These are phyloP conservation scores for Torulaspora indica DNA, from an alignment of 805 yeast genomes.

Conservation along the genomic window DNA sequence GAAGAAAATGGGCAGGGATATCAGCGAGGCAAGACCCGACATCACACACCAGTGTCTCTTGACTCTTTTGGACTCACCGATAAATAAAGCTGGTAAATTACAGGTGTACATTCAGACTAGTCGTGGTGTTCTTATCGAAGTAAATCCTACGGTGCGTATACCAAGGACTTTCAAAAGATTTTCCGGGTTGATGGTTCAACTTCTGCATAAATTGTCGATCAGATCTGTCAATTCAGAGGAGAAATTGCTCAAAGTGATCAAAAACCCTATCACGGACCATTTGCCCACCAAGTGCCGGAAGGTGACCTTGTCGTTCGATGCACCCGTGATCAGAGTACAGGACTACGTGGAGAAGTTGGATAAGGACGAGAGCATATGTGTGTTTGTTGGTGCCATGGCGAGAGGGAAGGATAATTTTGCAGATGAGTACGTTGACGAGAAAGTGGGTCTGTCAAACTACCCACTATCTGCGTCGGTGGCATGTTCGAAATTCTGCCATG, in stretches of 20 bases:
- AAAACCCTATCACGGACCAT: constrained; percentile 96
- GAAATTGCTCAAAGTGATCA: constrained; percentile 85
- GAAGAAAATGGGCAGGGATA: constrained; percentile 94
- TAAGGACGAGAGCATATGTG: constrained; percentile 91
- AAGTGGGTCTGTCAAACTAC: constrained; percentile 90
- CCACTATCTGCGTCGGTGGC: constrained; percentile 97
- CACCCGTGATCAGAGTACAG: constrained; percentile 80
- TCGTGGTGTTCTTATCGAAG: constrained; percentile 89
- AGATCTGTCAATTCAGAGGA: constrained; percentile 95
- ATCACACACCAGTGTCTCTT: constrained; percentile 96
- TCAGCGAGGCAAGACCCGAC: constrained; percentile 98
- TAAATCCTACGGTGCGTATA: constrained; percentile 92
- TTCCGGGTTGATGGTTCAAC: constrained; percentile 96
- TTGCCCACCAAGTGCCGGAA: constrained; percentile 94
- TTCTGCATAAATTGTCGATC: constrained; percentile 85
- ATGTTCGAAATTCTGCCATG: constrained; percentile 96
- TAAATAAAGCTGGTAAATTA: constrained; percentile 93
- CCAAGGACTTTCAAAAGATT: constrained; percentile 98
- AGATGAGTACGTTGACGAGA: constrained; percentile 94
- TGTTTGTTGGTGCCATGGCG: constrained; percentile 99
- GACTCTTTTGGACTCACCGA: constrained; percentile 93
- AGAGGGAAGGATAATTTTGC: constrained; percentile 97
- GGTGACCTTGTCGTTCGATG: constrained; percentile 87
- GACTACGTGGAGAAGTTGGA: constrained; percentile 77
- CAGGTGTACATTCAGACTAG: constrained; percentile 97